A percentile compares a stretch with the other conserved stretches of the same genome.
phyloP scores from a whole-genome alignment of 345 rosid species.

The Dovyalis caffra region DNA sequence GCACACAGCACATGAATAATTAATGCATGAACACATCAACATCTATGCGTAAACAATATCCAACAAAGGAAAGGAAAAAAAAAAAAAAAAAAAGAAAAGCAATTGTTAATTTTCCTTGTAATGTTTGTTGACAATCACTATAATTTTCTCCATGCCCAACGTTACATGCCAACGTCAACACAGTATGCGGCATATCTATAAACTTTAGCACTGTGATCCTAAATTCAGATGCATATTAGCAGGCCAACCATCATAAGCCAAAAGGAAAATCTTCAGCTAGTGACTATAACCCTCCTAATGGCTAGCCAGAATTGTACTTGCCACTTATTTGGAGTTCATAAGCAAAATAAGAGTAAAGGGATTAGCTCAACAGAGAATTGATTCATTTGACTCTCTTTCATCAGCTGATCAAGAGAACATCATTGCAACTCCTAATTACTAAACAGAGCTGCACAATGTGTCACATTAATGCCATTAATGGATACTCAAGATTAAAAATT shows the following conservation, averaged over 20 bases:
- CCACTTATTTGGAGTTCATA: background rate
- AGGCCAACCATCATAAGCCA: conserved; percentile 1
- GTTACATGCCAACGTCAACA: background rate
- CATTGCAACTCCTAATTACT: background rate
- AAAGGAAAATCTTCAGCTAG: background rate
- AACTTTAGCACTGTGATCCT: background rate
- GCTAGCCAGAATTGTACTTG: background rate
- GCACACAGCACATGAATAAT: background rate
- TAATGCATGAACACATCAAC: background rate
- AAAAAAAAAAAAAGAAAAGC: background rate
- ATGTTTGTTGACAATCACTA: background rate
- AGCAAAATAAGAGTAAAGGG: background rate
- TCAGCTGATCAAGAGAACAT: background rate
- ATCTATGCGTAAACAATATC: background rate
- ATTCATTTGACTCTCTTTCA: no score
- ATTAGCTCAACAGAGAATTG: background rate
- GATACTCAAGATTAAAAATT: background rate
- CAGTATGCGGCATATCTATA: background rate
- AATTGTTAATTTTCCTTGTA: background rate
- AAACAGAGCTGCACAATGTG: no score
- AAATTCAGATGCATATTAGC: background rate
- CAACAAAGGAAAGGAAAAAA: background rate
- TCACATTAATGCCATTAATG: background rate
- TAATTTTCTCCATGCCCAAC: background rate
- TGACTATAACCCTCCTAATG: background rate